Evolutionary conservation across 352 stramenopile genomes (phyloP).

Genomic region (Sclerospora graminicola): DNA sequence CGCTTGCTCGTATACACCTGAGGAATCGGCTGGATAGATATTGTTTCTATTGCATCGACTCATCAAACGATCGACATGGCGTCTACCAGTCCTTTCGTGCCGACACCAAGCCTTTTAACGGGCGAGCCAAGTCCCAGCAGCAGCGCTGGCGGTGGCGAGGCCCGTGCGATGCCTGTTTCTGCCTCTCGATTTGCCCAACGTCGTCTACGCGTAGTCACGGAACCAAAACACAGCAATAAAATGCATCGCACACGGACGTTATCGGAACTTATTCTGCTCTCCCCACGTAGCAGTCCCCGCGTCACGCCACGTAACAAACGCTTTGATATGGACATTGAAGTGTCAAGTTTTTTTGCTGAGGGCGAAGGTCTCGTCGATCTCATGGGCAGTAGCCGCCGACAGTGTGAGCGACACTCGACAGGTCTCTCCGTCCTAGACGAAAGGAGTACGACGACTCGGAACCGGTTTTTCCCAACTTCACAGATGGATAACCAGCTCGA

Average conservation of each 20-base stretch:
- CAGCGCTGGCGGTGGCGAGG: conserved; percentile 3
- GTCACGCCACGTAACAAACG: conserved; percentile 50
- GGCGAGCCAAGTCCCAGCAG: conserved; percentile 22
- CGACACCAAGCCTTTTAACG: conserved; percentile 7
- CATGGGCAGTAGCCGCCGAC: conserved; percentile 17
- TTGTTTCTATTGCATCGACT: too few relatives aligned
- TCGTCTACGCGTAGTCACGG: conserved; percentile 71
- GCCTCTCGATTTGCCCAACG: conserved; percentile 42
- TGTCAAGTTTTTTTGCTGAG: conserved; percentile 55
- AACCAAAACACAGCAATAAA: conserved; percentile 77
- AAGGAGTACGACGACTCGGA: not conserved
- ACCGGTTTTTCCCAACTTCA: conserved; percentile 8
- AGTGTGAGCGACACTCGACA: conserved; percentile 25
- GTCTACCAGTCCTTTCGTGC: conserved; percentile 10
- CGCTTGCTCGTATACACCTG: too few relatives aligned
- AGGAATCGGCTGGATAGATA: too few relatives aligned
- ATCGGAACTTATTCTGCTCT: conserved; percentile 66
- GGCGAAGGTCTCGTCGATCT: conserved; percentile 63
- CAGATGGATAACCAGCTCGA: conserved; percentile 14
- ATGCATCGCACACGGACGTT: conserved; percentile 76
- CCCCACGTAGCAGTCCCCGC: conserved; percentile 46
- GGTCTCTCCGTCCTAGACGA: conserved; percentile 2
- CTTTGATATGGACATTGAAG: conserved; percentile 82
- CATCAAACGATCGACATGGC: not conserved
- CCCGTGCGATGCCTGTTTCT: conserved; percentile 9